These are phyloP conservation scores for Vachellia pachyceras DNA, from an alignment of 306 rosid species.

Conservation along the genomic window DNA sequence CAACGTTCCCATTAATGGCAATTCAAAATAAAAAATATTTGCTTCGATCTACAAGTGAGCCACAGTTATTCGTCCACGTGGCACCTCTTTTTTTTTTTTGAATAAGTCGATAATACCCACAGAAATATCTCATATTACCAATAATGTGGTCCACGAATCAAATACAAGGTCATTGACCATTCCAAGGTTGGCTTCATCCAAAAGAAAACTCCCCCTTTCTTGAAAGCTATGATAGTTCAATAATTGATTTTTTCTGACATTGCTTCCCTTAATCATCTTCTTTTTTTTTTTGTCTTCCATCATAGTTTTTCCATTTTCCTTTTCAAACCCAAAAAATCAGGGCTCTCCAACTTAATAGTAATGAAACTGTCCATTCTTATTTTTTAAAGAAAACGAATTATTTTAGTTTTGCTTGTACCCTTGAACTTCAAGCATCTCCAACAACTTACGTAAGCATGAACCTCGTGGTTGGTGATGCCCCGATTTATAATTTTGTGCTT, in stretches of 20 bases:
- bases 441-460: background rate
- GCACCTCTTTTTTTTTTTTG: background rate
- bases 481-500: too few species aligned
- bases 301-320: background rate
- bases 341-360: background rate
- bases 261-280: background rate
- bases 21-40: background rate
- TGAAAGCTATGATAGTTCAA: background rate
- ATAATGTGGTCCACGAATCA: slow-evolving; percentile 2
- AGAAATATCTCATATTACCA: background rate
- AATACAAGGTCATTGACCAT: background rate
- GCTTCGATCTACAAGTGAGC: background rate
- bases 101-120: background rate
- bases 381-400: background rate
- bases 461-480: background rate
- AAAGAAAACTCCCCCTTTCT: background rate
- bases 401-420: background rate
- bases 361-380: background rate
- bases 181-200: background rate
- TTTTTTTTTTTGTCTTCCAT: background rate
- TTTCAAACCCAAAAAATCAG: background rate
- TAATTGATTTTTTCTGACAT: background rate
- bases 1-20: background rate
- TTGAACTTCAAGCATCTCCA: background rate
- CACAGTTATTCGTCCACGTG: background rate